Conservation (phyloP, 2,329 filamentous ascomycete species). For the Phyllachora maydis region DNA sequence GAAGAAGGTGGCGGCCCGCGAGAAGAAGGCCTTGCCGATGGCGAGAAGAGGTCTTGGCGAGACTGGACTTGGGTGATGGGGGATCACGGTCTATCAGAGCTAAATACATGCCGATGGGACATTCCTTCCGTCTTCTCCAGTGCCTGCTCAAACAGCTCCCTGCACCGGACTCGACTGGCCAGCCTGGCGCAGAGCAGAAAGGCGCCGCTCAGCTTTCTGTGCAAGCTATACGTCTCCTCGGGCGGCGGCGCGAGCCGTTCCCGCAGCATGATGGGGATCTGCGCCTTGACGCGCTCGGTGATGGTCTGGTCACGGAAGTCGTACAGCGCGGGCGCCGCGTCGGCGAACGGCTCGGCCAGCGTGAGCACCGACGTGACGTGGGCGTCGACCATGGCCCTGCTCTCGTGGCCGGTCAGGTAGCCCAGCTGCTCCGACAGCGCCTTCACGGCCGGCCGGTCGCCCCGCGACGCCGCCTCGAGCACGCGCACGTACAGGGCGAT, state of each 20-base stretch:
- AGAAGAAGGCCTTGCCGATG: constrained; percentile 56
- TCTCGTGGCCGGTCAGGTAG: constrained; percentile 84
- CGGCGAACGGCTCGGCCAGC: constrained; percentile 76
- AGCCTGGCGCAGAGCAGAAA: constrained; percentile 80
- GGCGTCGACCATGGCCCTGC: constrained; percentile 67
- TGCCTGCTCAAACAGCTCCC: constrained; percentile 53
- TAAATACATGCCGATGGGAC: constrained; percentile 2
- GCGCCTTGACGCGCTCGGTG: constrained; percentile 69
- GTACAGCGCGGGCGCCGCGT: constrained; percentile 59
- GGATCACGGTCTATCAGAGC: neutral
- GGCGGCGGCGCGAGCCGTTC: constrained; percentile 81
- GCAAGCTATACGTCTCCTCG: constrained; percentile 91
- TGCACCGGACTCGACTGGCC: constrained; percentile 64
- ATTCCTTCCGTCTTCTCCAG: constrained; percentile 17
- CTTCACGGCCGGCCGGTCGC: constrained; percentile 42
- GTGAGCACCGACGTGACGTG: constrained; percentile 79
- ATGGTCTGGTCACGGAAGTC: constrained; percentile 92
- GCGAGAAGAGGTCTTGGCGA: constrained; percentile 17
- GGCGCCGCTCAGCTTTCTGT: constrained; percentile 86
- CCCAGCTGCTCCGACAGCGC: constrained; percentile 57
- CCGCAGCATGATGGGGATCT: constrained; percentile 84
- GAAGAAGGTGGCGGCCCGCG: constrained; percentile 76
- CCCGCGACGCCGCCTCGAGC: constrained; percentile 56
- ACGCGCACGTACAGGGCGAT: constrained; percentile 62
- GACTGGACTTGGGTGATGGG: too few species aligned